Evolutionary conservation across 1,284 basidiomycete species (phyloP), one percentile per base, ranked within the genome.

Genomic region (Coniferiporia sulphurascens): DNA sequence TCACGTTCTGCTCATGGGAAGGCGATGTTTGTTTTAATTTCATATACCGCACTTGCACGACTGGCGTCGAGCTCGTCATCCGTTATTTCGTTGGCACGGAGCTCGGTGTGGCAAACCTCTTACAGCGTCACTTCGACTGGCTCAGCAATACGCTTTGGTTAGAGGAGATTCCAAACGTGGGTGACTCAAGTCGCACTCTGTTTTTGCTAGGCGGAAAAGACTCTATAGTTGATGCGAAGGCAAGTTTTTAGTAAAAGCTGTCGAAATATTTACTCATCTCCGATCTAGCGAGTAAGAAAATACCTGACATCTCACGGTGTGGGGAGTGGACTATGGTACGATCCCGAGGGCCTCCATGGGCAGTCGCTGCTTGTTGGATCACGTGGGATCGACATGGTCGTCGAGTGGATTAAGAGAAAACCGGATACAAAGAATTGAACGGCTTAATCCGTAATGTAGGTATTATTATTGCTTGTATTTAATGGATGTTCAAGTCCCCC

Each of bases 1-100:
- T 91, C 35, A 85, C 85, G 0, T 95, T 96, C 73, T 93, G 90
- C 71, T 85, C 89, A 5, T 95, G 93, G 92, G 91, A 94, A 78
- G 91, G 91, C 57, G 86, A 94, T 71, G 84, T 95, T 15, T 94
- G 92, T 72, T 90, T 89, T 74, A 93, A 92, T 68, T 95, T 95
- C 71, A 75, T 93, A 52, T 94, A 95, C 71, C 79, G 84, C 9
- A 78, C 76, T 64, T 86, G 74, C 64, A 76, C 68, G 68, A 86
- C 76, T 63, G 86, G 85, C 4, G 71, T 92, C 48, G 87, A 95
- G 63, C 76, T 93, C 15, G 65, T 95, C 50, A 85, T 94, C 78
- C 84, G 86, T 53, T 96, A 93, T 72, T 95, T 95, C 66, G 86
- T 95, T 59, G 86, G 87, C 34, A 83, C 84, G 22, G 94, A 96